Base-by-base conservation (phyloP, 495 filamentous ascomycete species). In the Aspergillus funiculosus region DNA sequence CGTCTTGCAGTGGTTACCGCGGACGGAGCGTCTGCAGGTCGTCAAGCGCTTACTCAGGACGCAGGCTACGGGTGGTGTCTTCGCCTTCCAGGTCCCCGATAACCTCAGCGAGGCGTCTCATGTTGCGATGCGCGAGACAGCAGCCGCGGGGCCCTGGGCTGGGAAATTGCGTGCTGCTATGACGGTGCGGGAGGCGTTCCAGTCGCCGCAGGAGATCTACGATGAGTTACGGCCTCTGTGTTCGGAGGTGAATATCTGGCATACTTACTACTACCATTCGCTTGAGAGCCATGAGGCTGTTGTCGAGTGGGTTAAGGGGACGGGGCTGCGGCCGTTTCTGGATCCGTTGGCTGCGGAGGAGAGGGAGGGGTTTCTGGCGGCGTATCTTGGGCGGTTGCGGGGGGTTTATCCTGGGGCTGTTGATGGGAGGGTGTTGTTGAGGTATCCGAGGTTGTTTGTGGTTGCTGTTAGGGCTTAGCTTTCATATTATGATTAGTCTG, bases 301-400 rank as follows among this genome's bases (percentile, higher is more conserved):
- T 35, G 68, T 79, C 14, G 74, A 77, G 53, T 81, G 77, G 77
- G 74, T 79, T 1, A 72, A 71, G 54, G 71, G 73, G 5, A 78
- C 73, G 4, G 77, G 75, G 7, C 51, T 81, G 47, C 53, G 62
- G 50, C 76, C 76, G 2, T 79, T 67, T 47, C 17, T 79, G 40
- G 61, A 74, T 51, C 61, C 63, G 6, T 52, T 76, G 43, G 39
- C 50, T 1, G 29, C 37, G 1, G 51, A 58, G 4, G 64, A 71
- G 32, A 61, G 52, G 44, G 57, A 62, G 24, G 59, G 22, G 6
- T 77, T 72, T 43, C 48, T 75, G 54, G 30, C 53, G 5, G 59
- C 54, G 18, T 77, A 77, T 53, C 45, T 72, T 56, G 50, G 46
- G 38, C 46, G 59, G 9, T 36, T 77, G 26, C 38, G 56, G 39